These are phyloP conservation scores for Pharus latifolius DNA, from an alignment of 176 grass and related monocot genomes.

Conservation along the genomic window DNA sequence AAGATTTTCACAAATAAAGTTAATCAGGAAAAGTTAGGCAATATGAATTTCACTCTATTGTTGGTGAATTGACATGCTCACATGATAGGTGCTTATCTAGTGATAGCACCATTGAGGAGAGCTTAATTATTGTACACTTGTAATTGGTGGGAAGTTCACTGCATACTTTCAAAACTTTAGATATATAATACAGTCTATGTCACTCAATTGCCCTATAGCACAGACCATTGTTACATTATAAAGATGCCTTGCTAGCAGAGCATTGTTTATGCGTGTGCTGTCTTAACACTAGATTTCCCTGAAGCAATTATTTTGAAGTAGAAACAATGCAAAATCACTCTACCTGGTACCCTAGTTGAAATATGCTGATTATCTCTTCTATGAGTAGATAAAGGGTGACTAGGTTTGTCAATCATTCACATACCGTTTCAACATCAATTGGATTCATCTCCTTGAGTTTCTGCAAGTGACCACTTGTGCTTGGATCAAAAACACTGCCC, in stretches of 20 bases:
- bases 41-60: neutral
- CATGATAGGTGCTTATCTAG: no score
- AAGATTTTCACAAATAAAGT: neutral
- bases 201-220: neutral
- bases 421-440: slow-evolving; percentile 99
- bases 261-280: neutral
- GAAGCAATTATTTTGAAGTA: neutral
- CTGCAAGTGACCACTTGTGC: slow-evolving; percentile 77
- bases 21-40: neutral
- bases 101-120: no score
- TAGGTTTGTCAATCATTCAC: neutral
- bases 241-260: neutral
- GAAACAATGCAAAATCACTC: neutral
- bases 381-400: neutral
- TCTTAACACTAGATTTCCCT: neutral
- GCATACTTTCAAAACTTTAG: no score
- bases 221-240: neutral
- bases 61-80: neutral
- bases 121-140: no score
- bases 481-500: slow-evolving; percentile 92
- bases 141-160: no score
- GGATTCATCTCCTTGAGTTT: slow-evolving; percentile 99
- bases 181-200: no score
- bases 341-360: neutral
- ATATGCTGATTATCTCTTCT: neutral